Evolutionary conservation across 257 asterid species (phyloP).

Genomic region (Gardenia jasminoides): DNA sequence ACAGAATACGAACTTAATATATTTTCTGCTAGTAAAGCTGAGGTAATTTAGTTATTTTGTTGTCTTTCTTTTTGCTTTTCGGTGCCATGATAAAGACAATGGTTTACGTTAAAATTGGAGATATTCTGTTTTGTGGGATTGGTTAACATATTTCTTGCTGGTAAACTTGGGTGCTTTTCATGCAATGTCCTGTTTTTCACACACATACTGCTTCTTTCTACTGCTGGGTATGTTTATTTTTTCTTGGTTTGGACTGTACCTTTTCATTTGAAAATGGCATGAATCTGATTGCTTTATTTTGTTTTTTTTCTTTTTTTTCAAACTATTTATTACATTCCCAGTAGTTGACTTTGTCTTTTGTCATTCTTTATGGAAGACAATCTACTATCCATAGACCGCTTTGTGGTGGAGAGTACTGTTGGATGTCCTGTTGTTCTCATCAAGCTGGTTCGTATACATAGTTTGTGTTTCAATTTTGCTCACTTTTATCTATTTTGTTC

Average conservation of each 20-base stretch:
- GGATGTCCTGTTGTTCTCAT: conserved; percentile 85
- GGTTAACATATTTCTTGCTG: background rate
- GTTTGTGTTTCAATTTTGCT: conserved; percentile 17
- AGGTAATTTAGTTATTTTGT: conserved; percentile 46
- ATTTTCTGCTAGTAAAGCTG: conserved; percentile 85
- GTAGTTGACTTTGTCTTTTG: conserved; percentile 17
- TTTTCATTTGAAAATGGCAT: background rate
- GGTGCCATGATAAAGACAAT: background rate
- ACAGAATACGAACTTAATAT: conserved; percentile 82
- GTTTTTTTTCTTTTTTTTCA: too few relatives aligned
- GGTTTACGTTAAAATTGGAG: background rate
- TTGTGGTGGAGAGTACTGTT: conserved; percentile 93
- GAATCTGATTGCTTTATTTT: too few relatives aligned
- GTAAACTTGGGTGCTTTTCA: background rate
- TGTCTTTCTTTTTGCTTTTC: background rate
- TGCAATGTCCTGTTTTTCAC: background rate
- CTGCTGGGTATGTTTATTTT: background rate
- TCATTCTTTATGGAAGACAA: conserved; percentile 35
- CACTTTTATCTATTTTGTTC: background rate
- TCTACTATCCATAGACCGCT: conserved; percentile 84
- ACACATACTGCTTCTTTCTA: background rate
- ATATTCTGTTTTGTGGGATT: background rate
- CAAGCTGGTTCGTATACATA: conserved; percentile 83
- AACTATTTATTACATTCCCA: too few relatives aligned
- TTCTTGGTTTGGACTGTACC: background rate